Conservation (phyloP, 371 early-diverging fungal species). For the Apophysomyces variabilis region DNA sequence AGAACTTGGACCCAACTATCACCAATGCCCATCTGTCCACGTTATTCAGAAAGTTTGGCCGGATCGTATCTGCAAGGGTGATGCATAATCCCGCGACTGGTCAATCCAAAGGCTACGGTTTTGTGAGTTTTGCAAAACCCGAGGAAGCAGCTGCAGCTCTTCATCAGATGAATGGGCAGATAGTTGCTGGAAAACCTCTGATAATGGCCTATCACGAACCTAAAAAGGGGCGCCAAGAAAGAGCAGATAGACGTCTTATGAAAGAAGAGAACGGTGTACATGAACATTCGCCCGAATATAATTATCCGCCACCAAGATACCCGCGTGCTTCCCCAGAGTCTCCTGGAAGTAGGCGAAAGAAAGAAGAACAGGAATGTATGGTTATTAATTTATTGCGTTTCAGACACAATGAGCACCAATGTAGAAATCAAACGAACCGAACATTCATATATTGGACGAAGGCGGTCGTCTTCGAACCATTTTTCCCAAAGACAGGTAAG, state of each 20-base stretch:
- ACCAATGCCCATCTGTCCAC: conserved; percentile 43
- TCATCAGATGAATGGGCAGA: conserved; percentile 34
- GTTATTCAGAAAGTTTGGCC: conserved; percentile 46
- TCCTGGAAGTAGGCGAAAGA: background rate
- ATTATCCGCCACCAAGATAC: background rate
- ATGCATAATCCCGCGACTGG: conserved; percentile 47
- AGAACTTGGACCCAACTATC: conserved; percentile 53
- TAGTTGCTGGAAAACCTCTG: conserved; percentile 31
- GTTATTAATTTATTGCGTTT: conserved; percentile 3
- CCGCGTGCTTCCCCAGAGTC: background rate
- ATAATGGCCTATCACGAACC: conserved; percentile 48
- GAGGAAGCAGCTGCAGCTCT: conserved; percentile 45
- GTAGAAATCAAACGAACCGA: background rate
- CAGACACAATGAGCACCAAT: background rate
- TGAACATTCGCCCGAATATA: background rate
- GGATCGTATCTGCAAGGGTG: conserved; percentile 52
- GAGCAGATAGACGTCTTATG: conserved; percentile 23
- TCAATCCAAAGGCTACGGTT: conserved; percentile 51
- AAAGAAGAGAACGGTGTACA: background rate
- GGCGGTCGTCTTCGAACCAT: conserved; percentile 21
- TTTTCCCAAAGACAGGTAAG: conserved; percentile 38
- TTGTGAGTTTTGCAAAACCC: conserved; percentile 45
- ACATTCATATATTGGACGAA: background rate
- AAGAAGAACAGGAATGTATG: background rate
- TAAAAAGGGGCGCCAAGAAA: conserved; percentile 29